phyloP scores from a whole-genome alignment of 106 monocot genomes.

The Ottelia alismoides region DNA sequence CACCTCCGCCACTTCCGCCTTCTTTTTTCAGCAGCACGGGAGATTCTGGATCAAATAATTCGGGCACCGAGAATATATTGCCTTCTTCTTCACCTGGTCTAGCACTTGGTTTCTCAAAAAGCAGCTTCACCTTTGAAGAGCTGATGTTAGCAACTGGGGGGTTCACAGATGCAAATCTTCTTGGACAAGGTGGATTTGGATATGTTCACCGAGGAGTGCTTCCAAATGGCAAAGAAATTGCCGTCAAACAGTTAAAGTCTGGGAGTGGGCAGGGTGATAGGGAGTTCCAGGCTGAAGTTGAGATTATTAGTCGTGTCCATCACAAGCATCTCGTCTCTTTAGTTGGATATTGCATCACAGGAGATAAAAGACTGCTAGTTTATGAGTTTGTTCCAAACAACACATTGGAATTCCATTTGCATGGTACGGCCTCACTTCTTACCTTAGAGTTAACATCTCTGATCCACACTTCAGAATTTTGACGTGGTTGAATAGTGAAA shows the following conservation, averaged over 20 bases:
- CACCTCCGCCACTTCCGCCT: background rate
- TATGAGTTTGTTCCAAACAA: constrained; percentile 23
- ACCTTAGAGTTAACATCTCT: no score
- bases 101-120: constrained; percentile 4
- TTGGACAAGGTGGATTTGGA: constrained; percentile 19
- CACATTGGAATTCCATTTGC: constrained; percentile 20
- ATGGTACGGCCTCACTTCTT: no score
- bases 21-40: background rate
- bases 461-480: constrained; percentile 6
- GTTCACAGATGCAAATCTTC: constrained; percentile 15
- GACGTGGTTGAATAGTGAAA: background rate
- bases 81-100: constrained; percentile 9
- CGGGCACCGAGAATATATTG: constrained; percentile 1
- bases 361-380: constrained; percentile 12
- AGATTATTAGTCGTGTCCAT: constrained; percentile 18
- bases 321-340: constrained; percentile 18
- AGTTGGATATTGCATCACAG: constrained; percentile 11
- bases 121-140: constrained; percentile 10
- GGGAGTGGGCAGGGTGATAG: constrained; percentile 17
- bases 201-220: constrained; percentile 16
- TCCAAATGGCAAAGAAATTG: constrained; percentile 19
- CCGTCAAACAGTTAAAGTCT: constrained; percentile 15
- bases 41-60: constrained; percentile 11
- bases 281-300: constrained; percentile 19
- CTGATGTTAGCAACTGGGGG: constrained; percentile 11